Evolutionary conservation across 2,329 filamentous ascomycete species (phyloP).

Genomic region (Talaromyces sp.): DNA sequence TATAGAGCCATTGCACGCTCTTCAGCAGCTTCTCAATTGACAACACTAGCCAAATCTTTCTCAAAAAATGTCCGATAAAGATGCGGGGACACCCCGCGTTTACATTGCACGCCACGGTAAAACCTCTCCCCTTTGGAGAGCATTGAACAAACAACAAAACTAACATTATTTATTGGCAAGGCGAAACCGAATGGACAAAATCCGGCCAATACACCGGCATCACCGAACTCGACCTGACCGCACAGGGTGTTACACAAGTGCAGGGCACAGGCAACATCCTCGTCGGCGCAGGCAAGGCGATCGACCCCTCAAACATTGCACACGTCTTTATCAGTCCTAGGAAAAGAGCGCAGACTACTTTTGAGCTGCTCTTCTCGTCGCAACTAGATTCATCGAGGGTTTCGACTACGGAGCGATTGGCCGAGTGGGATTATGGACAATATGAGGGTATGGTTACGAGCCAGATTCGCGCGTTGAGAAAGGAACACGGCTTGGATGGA

Average conservation of each 20-base stretch:
- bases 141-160: background rate
- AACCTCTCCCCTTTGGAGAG: background rate
- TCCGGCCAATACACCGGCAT: constrained; percentile 44
- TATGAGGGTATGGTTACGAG: constrained; percentile 55
- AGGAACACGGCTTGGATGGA: constrained; percentile 45
- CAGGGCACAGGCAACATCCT: constrained; percentile 40
- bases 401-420: constrained; percentile 47
- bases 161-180: background rate
- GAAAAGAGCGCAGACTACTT: constrained; percentile 46
- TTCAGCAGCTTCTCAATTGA: background rate
- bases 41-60: background rate
- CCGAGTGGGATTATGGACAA: constrained; percentile 61
- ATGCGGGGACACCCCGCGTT: constrained; percentile 34
- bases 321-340: constrained; percentile 50
- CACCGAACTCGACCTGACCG: constrained; percentile 42
- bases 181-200: constrained; percentile 46
- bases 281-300: constrained; percentile 48
- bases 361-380: constrained; percentile 39
- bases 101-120: constrained; percentile 36
- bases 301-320: constrained; percentile 47
- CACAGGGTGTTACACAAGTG: constrained; percentile 43
- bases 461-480: constrained; percentile 48
- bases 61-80: constrained; percentile 31
- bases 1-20: background rate
- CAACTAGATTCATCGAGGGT: constrained; percentile 27